Evolutionary conservation across 1,139 yeast genomes (phyloP).

Genomic region (Scheffersomyces titani): DNA sequence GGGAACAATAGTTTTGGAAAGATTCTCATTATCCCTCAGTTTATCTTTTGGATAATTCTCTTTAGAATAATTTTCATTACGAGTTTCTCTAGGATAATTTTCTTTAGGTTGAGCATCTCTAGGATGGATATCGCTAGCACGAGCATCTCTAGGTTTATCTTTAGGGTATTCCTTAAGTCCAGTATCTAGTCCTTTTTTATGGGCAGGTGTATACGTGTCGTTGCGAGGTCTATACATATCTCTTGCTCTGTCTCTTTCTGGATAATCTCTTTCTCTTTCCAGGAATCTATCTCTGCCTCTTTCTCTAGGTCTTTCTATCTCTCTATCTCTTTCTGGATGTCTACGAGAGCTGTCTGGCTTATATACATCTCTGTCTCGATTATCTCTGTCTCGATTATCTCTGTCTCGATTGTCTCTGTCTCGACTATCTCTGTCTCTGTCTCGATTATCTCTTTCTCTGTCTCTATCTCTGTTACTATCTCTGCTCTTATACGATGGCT

Average conservation of each 20-base stretch:
- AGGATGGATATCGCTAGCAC: neutral
- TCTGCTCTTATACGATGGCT: slow-evolving; percentile 3
- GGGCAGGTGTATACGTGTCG: slow-evolving; percentile 10
- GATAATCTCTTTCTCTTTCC: slow-evolving; percentile 1
- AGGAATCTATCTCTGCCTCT: slow-evolving; percentile 9
- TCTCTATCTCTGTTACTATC: slow-evolving; percentile 3
- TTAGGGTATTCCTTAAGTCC: neutral
- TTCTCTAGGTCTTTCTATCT: no score
- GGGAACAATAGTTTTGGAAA: no score
- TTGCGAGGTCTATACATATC: slow-evolving; percentile 10
- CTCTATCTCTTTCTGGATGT: neutral
- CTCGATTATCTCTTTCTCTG: slow-evolving; percentile 2
- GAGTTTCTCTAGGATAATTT: neutral
- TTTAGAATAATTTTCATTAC: neutral
- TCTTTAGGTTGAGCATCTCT: neutral
- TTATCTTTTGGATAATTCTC: neutral
- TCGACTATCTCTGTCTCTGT: slow-evolving; percentile 2
- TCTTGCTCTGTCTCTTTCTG: slow-evolving; percentile 2
- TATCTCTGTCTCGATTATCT: slow-evolving; percentile 9
- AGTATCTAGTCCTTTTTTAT: slow-evolving; percentile 1
- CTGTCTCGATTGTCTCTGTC: slow-evolving; percentile 3
- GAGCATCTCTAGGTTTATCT: neutral
- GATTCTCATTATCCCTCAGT: neutral
- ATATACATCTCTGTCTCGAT: neutral
- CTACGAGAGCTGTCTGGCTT: neutral